Evolutionary conservation across 2,329 filamentous ascomycete species (phyloP).

Genomic region (Alternaria tenuissima): DNA sequence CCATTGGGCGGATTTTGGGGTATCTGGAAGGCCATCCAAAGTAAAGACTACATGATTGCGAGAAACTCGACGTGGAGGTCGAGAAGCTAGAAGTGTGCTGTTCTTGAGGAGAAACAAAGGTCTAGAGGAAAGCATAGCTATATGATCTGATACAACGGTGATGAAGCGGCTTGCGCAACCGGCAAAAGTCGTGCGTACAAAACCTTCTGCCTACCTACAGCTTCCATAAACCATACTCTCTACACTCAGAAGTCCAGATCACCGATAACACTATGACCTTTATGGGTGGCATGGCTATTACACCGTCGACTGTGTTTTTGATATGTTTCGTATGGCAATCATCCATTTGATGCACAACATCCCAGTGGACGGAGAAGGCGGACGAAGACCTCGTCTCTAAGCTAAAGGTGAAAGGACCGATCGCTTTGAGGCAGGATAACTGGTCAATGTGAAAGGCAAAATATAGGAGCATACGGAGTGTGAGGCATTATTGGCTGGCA

Average conservation of each 20-base stretch:
- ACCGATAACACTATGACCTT: neutral
- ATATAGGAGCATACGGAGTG: no score
- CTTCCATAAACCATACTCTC: neutral
- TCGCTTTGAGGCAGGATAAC: no score
- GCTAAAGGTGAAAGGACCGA: no score
- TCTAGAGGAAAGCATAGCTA: neutral
- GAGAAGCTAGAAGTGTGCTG: constrained; percentile 5
- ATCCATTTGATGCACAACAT: neutral
- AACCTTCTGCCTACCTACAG: neutral
- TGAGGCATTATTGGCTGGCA: no score
- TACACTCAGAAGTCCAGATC: neutral
- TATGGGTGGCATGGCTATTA: neutral
- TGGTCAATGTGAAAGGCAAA: no score
- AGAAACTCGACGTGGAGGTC: constrained; percentile 47
- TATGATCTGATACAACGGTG: neutral
- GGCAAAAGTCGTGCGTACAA: neutral
- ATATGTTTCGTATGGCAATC: neutral
- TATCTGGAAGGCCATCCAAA: constrained; percentile 50
- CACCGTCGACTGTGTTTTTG: neutral
- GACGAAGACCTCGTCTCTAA: neutral
- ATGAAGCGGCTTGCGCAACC: neutral
- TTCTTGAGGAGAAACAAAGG: neutral
- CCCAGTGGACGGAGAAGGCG: neutral
- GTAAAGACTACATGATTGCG: constrained; percentile 48
- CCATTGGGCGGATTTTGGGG: constrained; percentile 51